phyloP scores from a whole-genome alignment of 192 early-diverging fungal genomes.

The Endogone sp. region DNA sequence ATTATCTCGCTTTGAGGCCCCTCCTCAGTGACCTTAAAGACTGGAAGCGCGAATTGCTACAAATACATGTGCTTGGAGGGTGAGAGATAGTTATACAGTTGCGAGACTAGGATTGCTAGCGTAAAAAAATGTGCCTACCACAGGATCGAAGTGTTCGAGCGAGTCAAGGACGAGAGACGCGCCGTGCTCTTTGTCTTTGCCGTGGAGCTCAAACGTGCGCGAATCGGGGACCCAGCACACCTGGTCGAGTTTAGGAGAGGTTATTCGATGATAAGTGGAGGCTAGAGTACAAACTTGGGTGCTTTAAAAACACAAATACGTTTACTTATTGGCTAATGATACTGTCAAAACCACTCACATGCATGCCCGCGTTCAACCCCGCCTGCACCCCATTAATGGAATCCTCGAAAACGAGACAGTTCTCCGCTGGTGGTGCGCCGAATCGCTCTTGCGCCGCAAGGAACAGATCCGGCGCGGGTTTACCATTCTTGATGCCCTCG shows the following conservation, averaged over 20 bases:
- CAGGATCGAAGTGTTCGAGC: conserved; percentile 66
- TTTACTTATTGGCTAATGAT: not conserved
- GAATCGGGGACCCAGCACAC: conserved; percentile 90
- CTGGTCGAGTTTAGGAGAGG: conserved; percentile 19
- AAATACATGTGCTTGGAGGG: no score
- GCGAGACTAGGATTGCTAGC: no score
- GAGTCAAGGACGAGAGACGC: conserved; percentile 57
- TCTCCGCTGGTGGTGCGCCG: conserved; percentile 40
- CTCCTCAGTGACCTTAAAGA: no score
- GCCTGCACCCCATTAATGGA: conserved; percentile 79
- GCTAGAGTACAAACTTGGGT: not conserved
- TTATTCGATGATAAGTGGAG: not conserved
- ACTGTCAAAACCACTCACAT: conserved; percentile 34
- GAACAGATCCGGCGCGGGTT: conserved; percentile 93
- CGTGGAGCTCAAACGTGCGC: conserved; percentile 38
- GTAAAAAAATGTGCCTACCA: no score
- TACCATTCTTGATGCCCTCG: conserved; percentile 67
- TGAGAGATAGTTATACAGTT: no score
- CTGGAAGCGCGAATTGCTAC: no score
- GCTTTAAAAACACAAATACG: not conserved
- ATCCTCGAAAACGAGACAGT: conserved; percentile 94
- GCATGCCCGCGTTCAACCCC: conserved; percentile 78
- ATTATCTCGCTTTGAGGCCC: no score
- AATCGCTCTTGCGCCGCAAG: conserved; percentile 61
- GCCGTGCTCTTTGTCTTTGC: conserved; percentile 33